Evolutionary conservation across 305 asterid genomes (phyloP), one percentile per base, ranked within the genome.

Genomic region (Fraxinus albicans): DNA sequence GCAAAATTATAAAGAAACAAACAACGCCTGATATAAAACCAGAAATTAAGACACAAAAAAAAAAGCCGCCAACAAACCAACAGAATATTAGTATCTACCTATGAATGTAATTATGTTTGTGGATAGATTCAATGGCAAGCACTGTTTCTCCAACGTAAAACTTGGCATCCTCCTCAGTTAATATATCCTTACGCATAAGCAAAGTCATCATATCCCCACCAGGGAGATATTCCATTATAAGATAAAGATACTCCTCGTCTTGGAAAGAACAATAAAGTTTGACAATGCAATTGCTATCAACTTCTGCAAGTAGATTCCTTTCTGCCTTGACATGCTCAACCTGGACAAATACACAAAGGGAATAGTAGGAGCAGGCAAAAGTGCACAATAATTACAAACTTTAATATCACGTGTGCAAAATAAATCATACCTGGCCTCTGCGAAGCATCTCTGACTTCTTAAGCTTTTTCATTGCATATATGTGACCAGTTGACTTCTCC

Each of bases 151-250:
- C 98, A 19, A 95, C 93, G 42, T 95, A 95, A 88, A 95, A 95
- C 79, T 91, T 90, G 73, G 98, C 98, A 82, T 93, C 98, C 74
- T 90, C 94, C 90, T 95, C 98, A 23, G 95, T 92, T 85, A 95
- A 86, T 40, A 95, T 95, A 83, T 95, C 98, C 86, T 95, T 95
- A 53, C 98, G 94, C 98, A 95, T 95, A 53, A 95, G 91, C 82
- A 95, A 91, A 81, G 98, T 95, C 98, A 95, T 95, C 98, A 95
- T 93, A 91, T 95, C 98, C 87, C 98, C 98, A 82, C 98, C 98
- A 78, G 98, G 98, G 77, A 95, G 93, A 86, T 95, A 95, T 91
- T 95, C 98, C 98, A 95, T 95, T 36, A 95, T 91, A 73, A 95
- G 92, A 88, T 95, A 95, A 9, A 95, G 91, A 88, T 91, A 95